Evolutionary conservation across 345 rosid genomes (phyloP), one percentile per base, ranked within the genome.

Genomic region (Eutrema heterophyllum): DNA sequence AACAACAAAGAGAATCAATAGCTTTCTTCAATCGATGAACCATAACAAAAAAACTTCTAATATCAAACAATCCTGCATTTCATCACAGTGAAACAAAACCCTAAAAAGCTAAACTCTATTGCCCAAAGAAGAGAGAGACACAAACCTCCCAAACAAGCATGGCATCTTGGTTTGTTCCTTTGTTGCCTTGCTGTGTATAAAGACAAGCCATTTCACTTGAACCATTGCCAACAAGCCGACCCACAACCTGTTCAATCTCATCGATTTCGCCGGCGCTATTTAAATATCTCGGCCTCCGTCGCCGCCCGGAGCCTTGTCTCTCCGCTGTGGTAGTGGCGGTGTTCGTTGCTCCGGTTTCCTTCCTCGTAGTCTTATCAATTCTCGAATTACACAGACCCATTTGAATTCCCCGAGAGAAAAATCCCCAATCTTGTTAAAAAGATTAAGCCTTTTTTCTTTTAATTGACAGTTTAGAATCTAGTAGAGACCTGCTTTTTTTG

Each of bases 81-180:
- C 9, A 52, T 62, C 21, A 56, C 0, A 18, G 29, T 67, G 61
- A 39, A 36, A 18, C 40, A 15, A 46, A 73, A 36, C 30, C 71
- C 50, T 29, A 16, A 14, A 15, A 39, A 18, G 45, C 45, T 16
- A 40, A 59, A 24, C 49, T 60, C 4, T 36, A 0, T 15, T 45
- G 9, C 38, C 0, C 1, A 15, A 51, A 51, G 24, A 18, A 10
- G 30, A 3, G 38, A 26, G 43, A 59, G 44, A 70, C 21, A 74
- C 86, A 39, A 76, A 92, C 98, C 98, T 92, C 94, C 97, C 94
- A 91, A 77, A 89, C 87, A 77, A 93, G 79, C 97, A 93, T 93
- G 83, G 98, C 91, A 71, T 93, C 98, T 85, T 93, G 98, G 81
- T 93, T 93, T 63, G 92, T 89, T 35, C 98, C 98, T 79, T 93